phyloP scores from a whole-genome alignment of 176 grass and related monocot genomes.

The Paspalum vaginatum region DNA sequence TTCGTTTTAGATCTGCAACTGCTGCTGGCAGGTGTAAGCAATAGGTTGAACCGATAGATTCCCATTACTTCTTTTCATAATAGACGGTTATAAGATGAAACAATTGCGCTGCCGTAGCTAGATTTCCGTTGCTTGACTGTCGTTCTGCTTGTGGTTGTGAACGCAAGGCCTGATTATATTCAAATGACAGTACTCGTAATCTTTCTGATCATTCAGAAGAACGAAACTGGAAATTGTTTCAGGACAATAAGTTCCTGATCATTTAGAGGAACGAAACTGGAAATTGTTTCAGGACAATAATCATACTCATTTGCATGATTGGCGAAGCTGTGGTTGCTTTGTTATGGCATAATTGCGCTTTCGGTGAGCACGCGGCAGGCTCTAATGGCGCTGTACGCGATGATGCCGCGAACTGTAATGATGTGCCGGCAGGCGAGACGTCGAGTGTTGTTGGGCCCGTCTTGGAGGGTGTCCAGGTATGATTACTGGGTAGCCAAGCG shows the following conservation, averaged over 20 bases:
- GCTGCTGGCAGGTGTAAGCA: background rate
- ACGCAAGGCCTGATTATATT: too few relatives aligned
- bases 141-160: background rate
- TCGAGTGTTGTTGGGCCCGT: background rate
- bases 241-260: too few relatives aligned
- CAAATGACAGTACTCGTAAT: too few relatives aligned
- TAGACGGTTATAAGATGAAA: too few relatives aligned
- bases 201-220: too few relatives aligned
- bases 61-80: background rate
- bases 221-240: too few relatives aligned
- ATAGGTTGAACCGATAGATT: background rate
- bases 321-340: too few relatives aligned
- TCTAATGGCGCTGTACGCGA: slow-evolving; percentile 2
- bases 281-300: background rate
- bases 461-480: too few relatives aligned
- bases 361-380: background rate
- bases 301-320: too few relatives aligned
- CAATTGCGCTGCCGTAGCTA: too few relatives aligned
- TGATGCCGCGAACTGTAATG: slow-evolving; percentile 7
- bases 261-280: background rate
- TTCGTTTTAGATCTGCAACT: slow-evolving; percentile 4
- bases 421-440: slow-evolving; percentile 12
- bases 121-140: too few relatives aligned
- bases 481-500: too few relatives aligned
- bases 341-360: background rate